These are phyloP conservation scores for Fraxinus xanthoxyloides DNA, from an alignment of 305 asterid species.

Conservation along the genomic window DNA sequence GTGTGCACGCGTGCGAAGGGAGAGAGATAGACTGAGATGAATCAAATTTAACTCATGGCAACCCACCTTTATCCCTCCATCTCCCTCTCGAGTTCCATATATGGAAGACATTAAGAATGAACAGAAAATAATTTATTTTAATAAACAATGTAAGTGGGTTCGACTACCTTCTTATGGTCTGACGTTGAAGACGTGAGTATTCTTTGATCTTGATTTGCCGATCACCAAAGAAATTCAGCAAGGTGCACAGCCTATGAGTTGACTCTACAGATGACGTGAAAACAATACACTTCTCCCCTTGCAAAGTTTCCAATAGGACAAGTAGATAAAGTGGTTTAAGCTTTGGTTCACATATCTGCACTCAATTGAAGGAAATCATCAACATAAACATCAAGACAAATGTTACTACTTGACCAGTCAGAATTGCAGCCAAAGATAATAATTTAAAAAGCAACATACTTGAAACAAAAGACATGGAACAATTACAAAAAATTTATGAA, in stretches of 20 bases:
- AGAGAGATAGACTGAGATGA: neutral
- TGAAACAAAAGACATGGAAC: neutral
- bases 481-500: neutral
- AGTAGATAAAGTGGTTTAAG: conserved; percentile 77
- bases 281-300: conserved; percentile 76
- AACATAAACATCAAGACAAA: neutral
- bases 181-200: conserved; percentile 85
- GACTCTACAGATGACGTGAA: conserved; percentile 85
- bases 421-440: neutral
- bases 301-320: conserved; percentile 64
- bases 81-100: neutral
- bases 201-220: conserved; percentile 63
- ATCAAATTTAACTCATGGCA: neutral
- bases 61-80: neutral
- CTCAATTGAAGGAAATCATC: conserved; percentile 12
- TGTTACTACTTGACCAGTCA: neutral
- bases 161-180: conserved; percentile 65
- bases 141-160: neutral
- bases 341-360: conserved; percentile 75
- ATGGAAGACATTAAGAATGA: neutral
- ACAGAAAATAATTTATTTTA: neutral
- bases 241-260: conserved; percentile 69
- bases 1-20: neutral
- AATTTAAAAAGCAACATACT: neutral
- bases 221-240: conserved; percentile 58